Evolutionary conservation across 2,329 filamentous ascomycete species (phyloP).

Genomic region (Fusarium sp.): DNA sequence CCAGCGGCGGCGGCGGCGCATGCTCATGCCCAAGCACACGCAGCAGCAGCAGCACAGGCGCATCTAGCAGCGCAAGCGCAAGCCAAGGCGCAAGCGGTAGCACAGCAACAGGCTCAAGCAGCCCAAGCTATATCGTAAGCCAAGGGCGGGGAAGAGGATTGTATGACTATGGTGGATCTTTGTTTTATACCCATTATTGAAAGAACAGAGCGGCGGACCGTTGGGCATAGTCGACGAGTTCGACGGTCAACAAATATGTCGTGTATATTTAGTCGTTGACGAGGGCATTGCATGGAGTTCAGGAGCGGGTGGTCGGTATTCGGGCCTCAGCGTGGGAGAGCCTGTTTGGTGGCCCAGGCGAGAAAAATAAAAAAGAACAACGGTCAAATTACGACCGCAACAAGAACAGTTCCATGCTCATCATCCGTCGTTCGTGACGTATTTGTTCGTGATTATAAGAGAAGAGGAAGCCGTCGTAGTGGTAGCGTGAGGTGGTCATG

Average conservation of each 20-base stretch:
- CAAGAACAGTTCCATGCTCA: not conserved
- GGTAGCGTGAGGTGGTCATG: conserved; percentile 23
- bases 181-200: conserved; percentile 46
- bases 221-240: conserved; percentile 14
- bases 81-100: conserved; percentile 37
- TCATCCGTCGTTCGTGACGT: conserved; percentile 1
- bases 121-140: conserved; percentile 34
- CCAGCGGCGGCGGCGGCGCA: conserved; percentile 42
- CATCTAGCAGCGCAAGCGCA: conserved; percentile 43
- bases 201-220: conserved; percentile 21
- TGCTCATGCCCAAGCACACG: conserved; percentile 45
- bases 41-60: conserved; percentile 46
- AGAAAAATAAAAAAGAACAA: conserved; percentile 40
- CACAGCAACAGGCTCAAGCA: conserved; percentile 35
- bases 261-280: conserved; percentile 45
- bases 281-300: conserved; percentile 53
- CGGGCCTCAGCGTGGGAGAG: conserved; percentile 44
- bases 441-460: not conserved
- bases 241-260: conserved; percentile 4
- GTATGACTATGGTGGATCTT: conserved; percentile 44
- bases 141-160: conserved; percentile 16
- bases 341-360: conserved; percentile 39
- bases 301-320: conserved; percentile 45
- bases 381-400: conserved; percentile 35
- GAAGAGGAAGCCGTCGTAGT: not conserved